phyloP scores from a whole-genome alignment of 2,329 filamentous ascomycete species.

The Fusarium cicatricum region DNA sequence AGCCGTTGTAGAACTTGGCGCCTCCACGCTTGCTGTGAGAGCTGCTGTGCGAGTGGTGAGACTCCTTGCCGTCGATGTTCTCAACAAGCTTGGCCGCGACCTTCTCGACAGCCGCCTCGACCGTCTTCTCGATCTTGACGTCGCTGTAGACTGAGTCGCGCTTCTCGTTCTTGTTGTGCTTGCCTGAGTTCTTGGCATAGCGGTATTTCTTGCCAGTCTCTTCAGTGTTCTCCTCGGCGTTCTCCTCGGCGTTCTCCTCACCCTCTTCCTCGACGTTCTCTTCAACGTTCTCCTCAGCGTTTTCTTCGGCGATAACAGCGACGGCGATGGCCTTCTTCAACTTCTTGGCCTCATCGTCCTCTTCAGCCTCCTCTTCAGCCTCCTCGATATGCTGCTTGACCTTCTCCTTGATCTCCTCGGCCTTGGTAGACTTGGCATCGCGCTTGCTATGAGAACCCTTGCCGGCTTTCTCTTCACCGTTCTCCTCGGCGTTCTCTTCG shows the following conservation, averaged over 20 bases:
- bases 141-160: slow-evolving; percentile 14
- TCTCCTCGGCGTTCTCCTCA: background rate
- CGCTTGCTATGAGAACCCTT: no score
- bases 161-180: slow-evolving; percentile 4
- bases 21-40: slow-evolving; percentile 11
- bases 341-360: no score
- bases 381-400: background rate
- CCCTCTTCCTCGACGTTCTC: slow-evolving; percentile 6
- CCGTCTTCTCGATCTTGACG: slow-evolving; percentile 17
- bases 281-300: slow-evolving; percentile 1
- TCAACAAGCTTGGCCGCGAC: slow-evolving; percentile 16
- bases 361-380: background rate
- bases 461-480: background rate
- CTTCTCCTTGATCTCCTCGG: no score
- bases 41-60: background rate
- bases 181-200: background rate
- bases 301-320: slow-evolving; percentile 1
- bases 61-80: slow-evolving; percentile 4
- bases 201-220: background rate
- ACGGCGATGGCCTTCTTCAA: background rate
- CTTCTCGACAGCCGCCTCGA: slow-evolving; percentile 19
- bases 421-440: slow-evolving; percentile 3
- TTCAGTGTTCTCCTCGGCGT: background rate
- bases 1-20: slow-evolving; percentile 34
- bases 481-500: background rate